Evolutionary conservation across 257 asterid species (phyloP), one percentile per base, ranked within the genome.

Genomic region (Primulina tabacum): DNA sequence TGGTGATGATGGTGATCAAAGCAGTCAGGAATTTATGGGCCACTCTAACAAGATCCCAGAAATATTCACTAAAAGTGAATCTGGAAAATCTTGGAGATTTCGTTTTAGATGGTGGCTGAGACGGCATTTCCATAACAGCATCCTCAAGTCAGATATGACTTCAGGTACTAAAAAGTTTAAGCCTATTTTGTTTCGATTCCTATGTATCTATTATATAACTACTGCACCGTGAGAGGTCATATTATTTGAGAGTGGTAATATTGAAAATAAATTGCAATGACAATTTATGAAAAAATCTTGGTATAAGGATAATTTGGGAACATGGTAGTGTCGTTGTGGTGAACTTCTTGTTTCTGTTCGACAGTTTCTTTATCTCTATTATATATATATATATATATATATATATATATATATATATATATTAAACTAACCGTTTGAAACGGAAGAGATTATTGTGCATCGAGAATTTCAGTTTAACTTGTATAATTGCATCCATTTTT

Each of bases 61-160:
- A 47, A 66, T 86, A 53, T 86, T 90, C 50, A 71, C 82, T 24
- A 40, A 73, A 21, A 74, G 78, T 43, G 86, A 78, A 65, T 76
- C 92, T 67, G 75, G 79, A 75, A 67, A 75, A 59, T 32, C 70
- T 8, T 93, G 97, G 99, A 85, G 81, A 79, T 76, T 89, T 4
- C 95, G 97, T 20, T 84, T 85, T 84, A 83, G 82, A 75, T 90
- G 99, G 97, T 93, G 99, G 97, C 75, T 76, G 76, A 80, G 73
- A 35, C 96, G 91, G 68, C 95, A 90, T 80, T 93, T 87, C 80
- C 75, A 79, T 29, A 72, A 71, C 68, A 78, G 64, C 66, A 86
- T 71, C 65, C 85, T 83, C 62, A 65, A 18, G 60, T 82, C 88
- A 16, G 90, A 93, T 62, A 74, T 80, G 30, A 80, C 84, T 18